Percentiles rank a stretch among this genome's conserved stretches.
Conservation (phyloP, 108 stramenopile genomes). For the Nitzschia sp. region DNA sequence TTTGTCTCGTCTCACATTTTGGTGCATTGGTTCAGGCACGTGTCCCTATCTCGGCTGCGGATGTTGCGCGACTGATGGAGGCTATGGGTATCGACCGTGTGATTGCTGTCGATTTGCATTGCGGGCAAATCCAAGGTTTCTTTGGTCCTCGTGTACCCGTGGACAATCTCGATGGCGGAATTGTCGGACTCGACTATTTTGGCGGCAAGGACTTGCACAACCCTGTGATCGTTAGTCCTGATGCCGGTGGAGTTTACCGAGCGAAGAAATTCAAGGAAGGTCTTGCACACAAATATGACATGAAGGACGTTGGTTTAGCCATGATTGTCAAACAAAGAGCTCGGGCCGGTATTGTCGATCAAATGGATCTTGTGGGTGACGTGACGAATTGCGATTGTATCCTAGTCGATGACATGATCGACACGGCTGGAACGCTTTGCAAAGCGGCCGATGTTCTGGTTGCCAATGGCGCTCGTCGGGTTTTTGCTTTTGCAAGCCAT, state of each 20-base stretch:
- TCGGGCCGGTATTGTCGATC: slow-evolving; percentile 90
- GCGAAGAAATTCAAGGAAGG: slow-evolving; percentile 99
- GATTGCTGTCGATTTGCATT: slow-evolving; percentile 99
- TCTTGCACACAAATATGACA: slow-evolving; percentile 92
- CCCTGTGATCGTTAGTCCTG: slow-evolving; percentile 98
- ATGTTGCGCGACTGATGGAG: slow-evolving; percentile 98
- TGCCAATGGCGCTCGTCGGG: slow-evolving; percentile 93
- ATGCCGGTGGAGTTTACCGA: slow-evolving; percentile 99
- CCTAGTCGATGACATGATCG: slow-evolving; percentile 99
- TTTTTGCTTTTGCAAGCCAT: slow-evolving; percentile 99
- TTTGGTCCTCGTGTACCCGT: slow-evolving; percentile 98
- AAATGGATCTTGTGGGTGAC: slow-evolving; percentile 99
- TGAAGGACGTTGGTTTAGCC: slow-evolving; percentile 95
- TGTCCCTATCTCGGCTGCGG: slow-evolving; percentile 99
- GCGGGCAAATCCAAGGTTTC: slow-evolving; percentile 99
- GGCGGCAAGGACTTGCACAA: slow-evolving; percentile 98
- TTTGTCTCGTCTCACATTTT: neutral
- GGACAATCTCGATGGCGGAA: slow-evolving; percentile 98
- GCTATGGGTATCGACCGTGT: slow-evolving; percentile 99
- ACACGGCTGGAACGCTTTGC: slow-evolving; percentile 99
- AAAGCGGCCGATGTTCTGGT: slow-evolving; percentile 97
- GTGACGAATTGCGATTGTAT: slow-evolving; percentile 98
- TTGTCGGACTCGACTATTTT: slow-evolving; percentile 98
- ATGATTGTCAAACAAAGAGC: slow-evolving; percentile 99
- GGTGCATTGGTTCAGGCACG: slow-evolving; percentile 57